Percentiles rank a stretch among this genome's conserved stretches.
Evolutionary conservation across 2,329 filamentous ascomycete species (phyloP).

Genomic region (Fusarium luffae): DNA sequence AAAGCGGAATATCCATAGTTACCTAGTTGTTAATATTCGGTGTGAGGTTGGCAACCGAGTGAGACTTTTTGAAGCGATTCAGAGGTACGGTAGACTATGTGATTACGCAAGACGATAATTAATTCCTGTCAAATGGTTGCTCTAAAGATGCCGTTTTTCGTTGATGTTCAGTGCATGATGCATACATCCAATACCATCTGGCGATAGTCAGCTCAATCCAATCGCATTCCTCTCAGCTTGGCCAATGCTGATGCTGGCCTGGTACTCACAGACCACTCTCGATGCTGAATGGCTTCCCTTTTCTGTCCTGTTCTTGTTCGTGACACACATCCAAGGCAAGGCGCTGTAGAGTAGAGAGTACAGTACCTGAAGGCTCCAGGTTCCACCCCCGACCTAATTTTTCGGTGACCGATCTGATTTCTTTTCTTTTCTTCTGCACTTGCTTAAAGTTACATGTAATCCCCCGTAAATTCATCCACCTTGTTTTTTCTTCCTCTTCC

Average conservation of each 20-base stretch:
- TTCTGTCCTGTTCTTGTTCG: slow-evolving; percentile 3
- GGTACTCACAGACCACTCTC: slow-evolving; percentile 38
- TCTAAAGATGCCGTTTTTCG: slow-evolving; percentile 28
- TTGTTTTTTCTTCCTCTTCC: slow-evolving; percentile 11
- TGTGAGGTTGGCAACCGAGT: slow-evolving; percentile 12
- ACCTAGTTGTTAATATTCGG: slow-evolving; percentile 22
- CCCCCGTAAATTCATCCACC: slow-evolving; percentile 34
- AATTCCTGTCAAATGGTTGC: slow-evolving; percentile 4
- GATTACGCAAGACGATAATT: slow-evolving; percentile 14
- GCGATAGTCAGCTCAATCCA: slow-evolving; percentile 25
- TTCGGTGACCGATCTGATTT: slow-evolving; percentile 20
- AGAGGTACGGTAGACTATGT: background rate
- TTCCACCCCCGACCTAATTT: slow-evolving; percentile 35
- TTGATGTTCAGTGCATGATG: slow-evolving; percentile 24
- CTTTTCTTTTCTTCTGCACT: slow-evolving; percentile 42
- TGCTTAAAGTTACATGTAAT: slow-evolving; percentile 29
- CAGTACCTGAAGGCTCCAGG: slow-evolving; percentile 16
- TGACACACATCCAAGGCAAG: slow-evolving; percentile 1
- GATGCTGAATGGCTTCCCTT: slow-evolving; percentile 29
- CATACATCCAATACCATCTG: slow-evolving; percentile 11
- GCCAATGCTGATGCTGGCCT: slow-evolving; percentile 29
- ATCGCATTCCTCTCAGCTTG: slow-evolving; percentile 25
- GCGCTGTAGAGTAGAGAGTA: background rate
- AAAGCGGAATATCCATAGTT: background rate
- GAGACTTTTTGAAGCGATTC: slow-evolving; percentile 3